phyloP scores from a whole-genome alignment of 129 eudicot genomes.

The Erigeron canadensis region DNA sequence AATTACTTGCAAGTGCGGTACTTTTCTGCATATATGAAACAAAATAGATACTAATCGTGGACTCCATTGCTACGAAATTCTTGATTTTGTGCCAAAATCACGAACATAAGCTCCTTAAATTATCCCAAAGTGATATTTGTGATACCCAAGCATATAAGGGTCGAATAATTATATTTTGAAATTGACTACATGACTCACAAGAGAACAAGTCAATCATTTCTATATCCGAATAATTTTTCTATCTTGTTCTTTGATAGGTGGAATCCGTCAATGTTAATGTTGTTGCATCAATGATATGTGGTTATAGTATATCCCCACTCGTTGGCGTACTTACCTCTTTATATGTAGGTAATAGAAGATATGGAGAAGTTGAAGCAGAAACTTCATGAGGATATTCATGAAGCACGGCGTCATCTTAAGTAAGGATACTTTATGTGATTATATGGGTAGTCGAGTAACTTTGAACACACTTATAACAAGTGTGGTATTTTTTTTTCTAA shows the following conservation, averaged over 20 bases:
- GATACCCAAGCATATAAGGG: no score
- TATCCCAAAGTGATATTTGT: no score
- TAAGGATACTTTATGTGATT: constrained; percentile 41
- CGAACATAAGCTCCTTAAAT: no score
- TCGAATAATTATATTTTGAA: no score
- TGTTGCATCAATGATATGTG: constrained; percentile 2
- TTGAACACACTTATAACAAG: background rate
- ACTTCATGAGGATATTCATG: constrained; percentile 55
- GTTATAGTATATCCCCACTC: background rate
- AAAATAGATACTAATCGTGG: no score
- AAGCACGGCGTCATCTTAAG: constrained; percentile 64
- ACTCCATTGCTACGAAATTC: no score
- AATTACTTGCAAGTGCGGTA: background rate
- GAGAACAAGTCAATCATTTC: no score
- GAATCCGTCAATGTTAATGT: background rate
- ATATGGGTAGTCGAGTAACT: background rate
- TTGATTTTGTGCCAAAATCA: no score
- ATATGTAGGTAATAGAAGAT: constrained; percentile 77
- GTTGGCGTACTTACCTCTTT: background rate
- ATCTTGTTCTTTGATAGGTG: background rate
- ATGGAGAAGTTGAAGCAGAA: constrained; percentile 93
- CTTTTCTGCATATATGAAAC: background rate
- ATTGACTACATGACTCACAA: no score
- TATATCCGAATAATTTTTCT: no score
- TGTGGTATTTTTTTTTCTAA: background rate